Evolutionary conservation across 75 land plant species (phyloP).

Genomic region (Ceratopteris richardii): DNA sequence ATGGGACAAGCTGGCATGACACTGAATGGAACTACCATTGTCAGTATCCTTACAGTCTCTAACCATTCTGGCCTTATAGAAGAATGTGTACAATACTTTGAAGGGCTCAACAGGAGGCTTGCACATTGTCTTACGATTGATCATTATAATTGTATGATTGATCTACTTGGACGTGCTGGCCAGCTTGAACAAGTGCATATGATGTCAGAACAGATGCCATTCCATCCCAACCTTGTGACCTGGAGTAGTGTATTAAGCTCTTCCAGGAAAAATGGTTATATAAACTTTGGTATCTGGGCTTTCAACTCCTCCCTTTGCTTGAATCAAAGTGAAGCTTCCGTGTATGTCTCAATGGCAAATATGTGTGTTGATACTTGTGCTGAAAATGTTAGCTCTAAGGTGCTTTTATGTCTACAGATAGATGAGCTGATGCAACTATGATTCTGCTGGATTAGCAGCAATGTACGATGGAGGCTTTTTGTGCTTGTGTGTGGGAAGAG

Average conservation of each 20-base stretch:
- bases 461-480: too few species aligned
- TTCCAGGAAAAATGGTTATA: background rate
- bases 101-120: conserved; percentile 15
- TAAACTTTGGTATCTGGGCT: background rate
- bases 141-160: conserved; percentile 32
- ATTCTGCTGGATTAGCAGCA: too few species aligned
- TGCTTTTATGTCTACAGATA: too few species aligned
- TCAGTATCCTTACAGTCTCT: conserved; percentile 27
- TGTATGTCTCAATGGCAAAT: too few species aligned
- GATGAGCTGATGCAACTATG: too few species aligned
- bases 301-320: too few species aligned
- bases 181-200: conserved; percentile 28
- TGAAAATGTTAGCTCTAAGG: too few species aligned
- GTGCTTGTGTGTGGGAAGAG: too few species aligned
- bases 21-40: conserved; percentile 26
- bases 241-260: background rate
- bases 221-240: background rate
- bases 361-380: too few species aligned
- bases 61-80: conserved; percentile 20
- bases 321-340: too few species aligned
- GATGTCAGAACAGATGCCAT: conserved; percentile 11
- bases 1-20: conserved; percentile 11
- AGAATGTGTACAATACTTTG: conserved; percentile 35
- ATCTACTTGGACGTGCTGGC: conserved; percentile 44
- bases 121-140: conserved; percentile 17